These are phyloP conservation scores for Neltuma alba DNA, from an alignment of 306 rosid species.

Conservation along the genomic window DNA sequence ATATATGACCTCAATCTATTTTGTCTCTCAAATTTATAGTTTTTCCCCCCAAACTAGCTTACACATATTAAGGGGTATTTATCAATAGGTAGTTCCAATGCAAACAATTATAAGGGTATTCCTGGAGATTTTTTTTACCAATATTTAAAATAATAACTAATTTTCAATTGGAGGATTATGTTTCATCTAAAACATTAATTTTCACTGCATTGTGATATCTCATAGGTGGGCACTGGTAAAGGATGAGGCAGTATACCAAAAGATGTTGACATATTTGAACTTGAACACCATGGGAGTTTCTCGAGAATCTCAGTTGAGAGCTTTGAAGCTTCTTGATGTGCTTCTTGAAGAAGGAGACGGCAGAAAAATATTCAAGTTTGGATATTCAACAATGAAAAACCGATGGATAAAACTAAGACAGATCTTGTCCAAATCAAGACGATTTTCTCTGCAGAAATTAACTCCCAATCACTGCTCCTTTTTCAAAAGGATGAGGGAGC, in stretches of 20 bases:
- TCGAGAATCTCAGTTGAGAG: constrained; percentile 54
- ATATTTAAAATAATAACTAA: too few species aligned
- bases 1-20: too few species aligned
- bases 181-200: too few species aligned
- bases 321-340: constrained; percentile 45
- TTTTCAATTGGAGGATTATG: too few species aligned
- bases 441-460: constrained; percentile 52
- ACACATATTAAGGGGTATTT: too few species aligned
- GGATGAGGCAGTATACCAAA: constrained; percentile 49
- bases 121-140: too few species aligned
- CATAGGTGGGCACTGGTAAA: constrained; percentile 60
- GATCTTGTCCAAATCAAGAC: constrained; percentile 38
- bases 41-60: too few species aligned
- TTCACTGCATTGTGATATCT: too few species aligned
- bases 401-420: constrained; percentile 48
- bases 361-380: constrained; percentile 47
- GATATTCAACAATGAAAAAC: constrained; percentile 35
- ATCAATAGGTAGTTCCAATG: too few species aligned
- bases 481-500: constrained; percentile 29
- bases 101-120: too few species aligned
- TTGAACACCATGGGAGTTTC: constrained; percentile 45
- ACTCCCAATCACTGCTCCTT: constrained; percentile 41
- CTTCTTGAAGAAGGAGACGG: constrained; percentile 34
- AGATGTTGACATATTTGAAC: constrained; percentile 27
- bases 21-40: too few species aligned